A percentile compares a stretch with the other conserved stretches of the same genome.
Conservation (phyloP, 441 rosid genomes). For the Gossypium schwendimanii region DNA sequence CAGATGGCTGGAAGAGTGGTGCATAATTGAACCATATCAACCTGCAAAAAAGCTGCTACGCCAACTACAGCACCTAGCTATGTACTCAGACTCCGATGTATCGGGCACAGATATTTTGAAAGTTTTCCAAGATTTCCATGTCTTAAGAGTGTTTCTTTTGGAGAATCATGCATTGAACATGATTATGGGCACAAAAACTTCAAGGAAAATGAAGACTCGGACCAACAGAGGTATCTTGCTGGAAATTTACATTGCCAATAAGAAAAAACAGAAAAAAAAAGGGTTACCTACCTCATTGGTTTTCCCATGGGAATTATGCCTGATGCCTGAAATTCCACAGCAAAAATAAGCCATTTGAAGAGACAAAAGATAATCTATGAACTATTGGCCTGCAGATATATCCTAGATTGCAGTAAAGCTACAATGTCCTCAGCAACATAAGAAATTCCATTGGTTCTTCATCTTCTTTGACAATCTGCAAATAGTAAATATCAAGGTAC, state of each 20-base stretch:
- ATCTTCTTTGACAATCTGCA: conserved; percentile 71
- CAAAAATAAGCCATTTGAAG: neutral
- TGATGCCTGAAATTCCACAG: neutral
- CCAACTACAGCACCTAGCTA: neutral
- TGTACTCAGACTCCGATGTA: neutral
- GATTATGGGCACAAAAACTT: neutral
- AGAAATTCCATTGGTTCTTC: conserved; percentile 74
- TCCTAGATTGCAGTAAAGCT: conserved; percentile 22
- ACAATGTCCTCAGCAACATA: conserved; percentile 40
- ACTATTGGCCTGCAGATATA: conserved; percentile 20
- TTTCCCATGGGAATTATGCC: neutral
- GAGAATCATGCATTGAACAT: neutral
- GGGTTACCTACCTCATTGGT: neutral
- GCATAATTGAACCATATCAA: neutral
- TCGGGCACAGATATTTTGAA: too few species aligned
- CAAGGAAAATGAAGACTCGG: neutral
- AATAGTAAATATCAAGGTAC: conserved; percentile 8
- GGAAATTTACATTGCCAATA: neutral
- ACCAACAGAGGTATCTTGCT: neutral
- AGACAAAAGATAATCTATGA: conserved; percentile 9
- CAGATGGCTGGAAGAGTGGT: neutral
- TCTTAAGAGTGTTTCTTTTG: neutral
- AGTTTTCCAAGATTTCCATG: neutral
- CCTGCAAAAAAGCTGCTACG: neutral
- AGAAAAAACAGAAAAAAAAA: neutral